phyloP scores from a whole-genome alignment of 2,329 filamentous ascomycete genomes.

The Dactylellina leptospora region DNA sequence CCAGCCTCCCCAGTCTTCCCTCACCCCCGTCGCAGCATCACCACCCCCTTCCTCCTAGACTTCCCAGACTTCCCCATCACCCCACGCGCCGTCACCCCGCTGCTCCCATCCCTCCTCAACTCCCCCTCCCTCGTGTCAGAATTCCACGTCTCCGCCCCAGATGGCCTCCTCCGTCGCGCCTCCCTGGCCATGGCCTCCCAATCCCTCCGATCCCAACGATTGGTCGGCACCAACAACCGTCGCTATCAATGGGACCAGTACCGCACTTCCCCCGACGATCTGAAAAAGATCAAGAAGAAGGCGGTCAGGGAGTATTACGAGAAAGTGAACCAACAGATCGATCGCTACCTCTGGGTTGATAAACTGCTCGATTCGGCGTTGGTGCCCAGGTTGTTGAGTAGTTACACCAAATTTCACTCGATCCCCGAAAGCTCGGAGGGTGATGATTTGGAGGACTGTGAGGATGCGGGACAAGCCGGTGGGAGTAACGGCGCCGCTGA shows the following conservation, averaged over 20 bases:
- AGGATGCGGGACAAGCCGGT: neutral
- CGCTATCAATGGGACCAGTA: conserved; percentile 87
- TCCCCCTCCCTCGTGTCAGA: conserved; percentile 3
- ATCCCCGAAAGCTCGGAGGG: conserved; percentile 25
- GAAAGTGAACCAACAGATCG: conserved; percentile 84
- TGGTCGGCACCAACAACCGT: conserved; percentile 89
- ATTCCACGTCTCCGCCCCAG: neutral
- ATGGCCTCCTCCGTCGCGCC: conserved; percentile 23
- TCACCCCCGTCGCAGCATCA: conserved; percentile 21
- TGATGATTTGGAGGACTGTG: conserved; percentile 1
- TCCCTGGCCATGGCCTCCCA: conserved; percentile 31
- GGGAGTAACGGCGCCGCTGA: neutral
- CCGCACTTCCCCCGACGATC: conserved; percentile 80
- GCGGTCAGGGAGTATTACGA: conserved; percentile 85
- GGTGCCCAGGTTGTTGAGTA: conserved; percentile 86
- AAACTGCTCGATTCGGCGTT: conserved; percentile 87
- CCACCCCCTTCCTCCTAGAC: conserved; percentile 15
- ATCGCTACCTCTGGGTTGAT: conserved; percentile 94
- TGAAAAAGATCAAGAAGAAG: conserved; percentile 75
- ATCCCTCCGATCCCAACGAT: conserved; percentile 61
- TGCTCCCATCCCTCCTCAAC: conserved; percentile 21
- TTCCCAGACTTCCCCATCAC: conserved; percentile 44
- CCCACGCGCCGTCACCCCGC: conserved; percentile 13
- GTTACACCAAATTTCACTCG: conserved; percentile 29
- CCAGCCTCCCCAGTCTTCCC: conserved; percentile 3